Base-by-base conservation (phyloP, 345 rosid species). In the Erucastrum elatum region DNA sequence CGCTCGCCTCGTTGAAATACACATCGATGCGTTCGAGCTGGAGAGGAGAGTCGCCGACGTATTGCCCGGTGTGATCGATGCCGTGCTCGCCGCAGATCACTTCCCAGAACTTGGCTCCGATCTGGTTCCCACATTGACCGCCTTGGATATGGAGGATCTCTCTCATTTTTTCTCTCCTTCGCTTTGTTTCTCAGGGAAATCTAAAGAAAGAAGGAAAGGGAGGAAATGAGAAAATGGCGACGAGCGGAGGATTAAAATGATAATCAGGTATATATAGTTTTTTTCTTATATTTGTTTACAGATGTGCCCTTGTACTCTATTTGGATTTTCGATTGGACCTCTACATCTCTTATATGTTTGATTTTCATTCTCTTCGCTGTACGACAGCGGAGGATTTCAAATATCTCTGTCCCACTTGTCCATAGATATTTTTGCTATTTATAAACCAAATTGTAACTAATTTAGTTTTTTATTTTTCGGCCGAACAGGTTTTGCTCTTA, bases 101-200 rank as follows among this genome's bases (percentile, higher is more conserved):
- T 44, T 81, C 84, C 84, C 84, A 81, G 46, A 81, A 81, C 75
- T 81, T 81, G n/a, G 84, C 84, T 4, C 84, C 84, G 81, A 81
- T 81, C 84, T 81, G 84, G 84, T 81, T 81, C 68, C 84, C 84
- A 74, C 84, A 81, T 77, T 81, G 84, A 27, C 84, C 84, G 2
- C 84, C 84, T 64, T 81, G 84, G 75, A 81, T 81, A 44, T 81
- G 84, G 60, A 81, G 84, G 78, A 81, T 81, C 51, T 81, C 84
- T 72, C 84, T 77, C 84, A 81, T 81, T 72, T 69, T 73, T 67
- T 68, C 66, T 66, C 53, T 58, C 51, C 30, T 72, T 6, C 25
- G 8, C 55, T 5, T 33, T 8, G 27, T 21, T 55, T 13, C 31
- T 4, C 1, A 8, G 4, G 12, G 49, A 10, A 29, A 29, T 2